Conservation (phyloP, 1,284 basidiomycete species). For the Uromyces viciae-fabae region DNA sequence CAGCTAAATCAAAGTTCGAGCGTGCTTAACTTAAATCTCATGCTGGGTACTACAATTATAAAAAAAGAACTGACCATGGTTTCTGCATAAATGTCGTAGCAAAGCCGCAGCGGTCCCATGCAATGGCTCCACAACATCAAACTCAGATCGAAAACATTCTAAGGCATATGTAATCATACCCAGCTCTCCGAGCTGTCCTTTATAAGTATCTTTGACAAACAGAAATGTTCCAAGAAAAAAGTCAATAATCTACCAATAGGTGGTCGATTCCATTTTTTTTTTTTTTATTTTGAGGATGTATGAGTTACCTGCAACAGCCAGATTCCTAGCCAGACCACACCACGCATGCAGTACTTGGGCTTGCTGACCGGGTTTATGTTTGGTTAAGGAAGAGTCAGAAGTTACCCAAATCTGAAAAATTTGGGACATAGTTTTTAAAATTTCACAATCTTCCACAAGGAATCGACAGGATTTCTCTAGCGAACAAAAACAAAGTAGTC, state of each 20-base stretch:
- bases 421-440: slow-evolving; percentile 7
- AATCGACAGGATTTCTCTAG: slow-evolving; percentile 15
- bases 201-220: slow-evolving; percentile 15
- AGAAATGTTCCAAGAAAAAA: neutral
- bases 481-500: neutral
- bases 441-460: slow-evolving; percentile 24
- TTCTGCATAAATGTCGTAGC: slow-evolving; percentile 39
- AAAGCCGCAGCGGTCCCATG: slow-evolving; percentile 16
- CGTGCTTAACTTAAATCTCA: neutral
- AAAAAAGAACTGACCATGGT: neutral
- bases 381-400: slow-evolving; percentile 1
- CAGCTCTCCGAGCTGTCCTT: slow-evolving; percentile 1
- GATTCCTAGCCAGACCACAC: slow-evolving; percentile 39
- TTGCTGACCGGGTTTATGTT: slow-evolving; percentile 36
- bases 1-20: neutral
- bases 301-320: slow-evolving; percentile 38
- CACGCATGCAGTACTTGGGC: slow-evolving; percentile 35
- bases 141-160: slow-evolving; percentile 24
- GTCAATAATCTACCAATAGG: too few species aligned
- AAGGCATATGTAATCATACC: slow-evolving; percentile 20
- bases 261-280: too few species aligned
- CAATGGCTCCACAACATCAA: slow-evolving; percentile 38
- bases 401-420: slow-evolving; percentile 19
- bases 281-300: neutral
- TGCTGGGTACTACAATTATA: neutral